These are phyloP conservation scores for Pelargonium australe DNA, from an alignment of 441 rosid genomes.

Conservation along the genomic window DNA sequence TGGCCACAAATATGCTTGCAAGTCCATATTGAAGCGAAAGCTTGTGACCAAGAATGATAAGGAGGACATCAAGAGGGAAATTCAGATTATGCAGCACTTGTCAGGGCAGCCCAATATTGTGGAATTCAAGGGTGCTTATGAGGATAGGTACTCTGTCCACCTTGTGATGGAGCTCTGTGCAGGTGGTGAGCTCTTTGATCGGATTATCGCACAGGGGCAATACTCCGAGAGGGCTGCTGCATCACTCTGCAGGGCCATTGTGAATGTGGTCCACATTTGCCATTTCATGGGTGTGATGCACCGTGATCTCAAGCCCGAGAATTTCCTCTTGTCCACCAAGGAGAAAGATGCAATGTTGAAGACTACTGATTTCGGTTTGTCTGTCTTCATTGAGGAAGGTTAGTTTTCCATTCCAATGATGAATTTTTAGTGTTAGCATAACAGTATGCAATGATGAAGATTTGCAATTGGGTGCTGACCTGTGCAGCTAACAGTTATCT, in stretches of 20 bases:
- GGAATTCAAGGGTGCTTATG: constrained; percentile 77
- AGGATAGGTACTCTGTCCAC: constrained; percentile 78
- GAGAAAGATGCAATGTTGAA: constrained; percentile 64
- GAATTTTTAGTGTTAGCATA: background rate
- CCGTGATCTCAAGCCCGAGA: constrained; percentile 92
- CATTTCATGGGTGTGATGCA: constrained; percentile 94
- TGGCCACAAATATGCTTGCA: constrained; percentile 64
- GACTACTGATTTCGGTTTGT: constrained; percentile 87
- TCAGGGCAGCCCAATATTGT: constrained; percentile 86
- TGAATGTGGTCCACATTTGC: constrained; percentile 79
- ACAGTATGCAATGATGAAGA: background rate
- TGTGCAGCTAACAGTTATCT: background rate
- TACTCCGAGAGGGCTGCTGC: constrained; percentile 91
- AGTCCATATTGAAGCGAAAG: constrained; percentile 80
- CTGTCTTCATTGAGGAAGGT: constrained; percentile 93
- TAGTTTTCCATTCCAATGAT: background rate
- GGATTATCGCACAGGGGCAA: constrained; percentile 70
- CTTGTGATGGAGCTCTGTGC: constrained; percentile 95
- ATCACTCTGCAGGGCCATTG: constrained; percentile 50
- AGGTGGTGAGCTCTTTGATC: constrained; percentile 92
- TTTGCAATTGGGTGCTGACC: background rate
- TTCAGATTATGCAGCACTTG: constrained; percentile 81
- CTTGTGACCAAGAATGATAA: constrained; percentile 51
- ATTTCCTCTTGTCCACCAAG: constrained; percentile 69
- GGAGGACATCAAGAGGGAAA: constrained; percentile 76